These are phyloP conservation scores for Vitis hybrid DNA, from an alignment of 177 flowering plant genomes.

Conservation along the genomic window DNA sequence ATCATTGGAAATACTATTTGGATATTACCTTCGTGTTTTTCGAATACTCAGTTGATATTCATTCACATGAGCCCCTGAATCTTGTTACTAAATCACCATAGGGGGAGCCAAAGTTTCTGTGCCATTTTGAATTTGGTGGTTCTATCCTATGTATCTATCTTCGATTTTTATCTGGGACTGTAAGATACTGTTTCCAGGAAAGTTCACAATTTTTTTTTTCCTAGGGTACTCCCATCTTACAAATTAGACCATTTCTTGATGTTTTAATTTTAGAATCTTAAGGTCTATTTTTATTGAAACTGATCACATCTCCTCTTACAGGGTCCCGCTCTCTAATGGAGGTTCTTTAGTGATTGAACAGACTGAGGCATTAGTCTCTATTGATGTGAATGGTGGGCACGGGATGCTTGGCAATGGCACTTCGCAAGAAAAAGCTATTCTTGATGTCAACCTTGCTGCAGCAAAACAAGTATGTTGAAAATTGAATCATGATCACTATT, in stretches of 20 bases:
- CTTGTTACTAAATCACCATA: not conserved
- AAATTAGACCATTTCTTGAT: not conserved
- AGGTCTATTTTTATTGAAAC: not conserved
- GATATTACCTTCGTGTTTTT: too few species aligned
- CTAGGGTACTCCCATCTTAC: not conserved
- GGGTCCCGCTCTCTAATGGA: constrained; percentile 83
- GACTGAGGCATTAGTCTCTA: constrained; percentile 95
- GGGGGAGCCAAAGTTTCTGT: not conserved
- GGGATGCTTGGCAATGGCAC: constrained; percentile 85
- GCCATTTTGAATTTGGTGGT: not conserved
- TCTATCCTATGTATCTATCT: not conserved
- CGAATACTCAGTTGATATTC: too few species aligned
- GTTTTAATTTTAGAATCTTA: not conserved
- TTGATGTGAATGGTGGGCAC: constrained; percentile 98
- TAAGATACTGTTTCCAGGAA: not conserved
- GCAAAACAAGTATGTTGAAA: constrained; percentile 79
- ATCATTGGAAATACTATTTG: too few species aligned
- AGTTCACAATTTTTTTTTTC: not conserved
- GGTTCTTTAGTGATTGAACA: constrained; percentile 96
- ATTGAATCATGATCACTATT: not conserved
- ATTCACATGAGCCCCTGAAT: too few species aligned
- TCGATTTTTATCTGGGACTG: not conserved
- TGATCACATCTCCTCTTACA: constrained; percentile 25
- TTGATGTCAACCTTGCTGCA: constrained; percentile 95
- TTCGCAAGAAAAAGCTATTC: constrained; percentile 87